Percentiles rank a stretch among this genome's conserved stretches.
Conservation (phyloP, 2,329 filamentous ascomycete genomes). For the Aspergillus novoparasiticus region DNA sequence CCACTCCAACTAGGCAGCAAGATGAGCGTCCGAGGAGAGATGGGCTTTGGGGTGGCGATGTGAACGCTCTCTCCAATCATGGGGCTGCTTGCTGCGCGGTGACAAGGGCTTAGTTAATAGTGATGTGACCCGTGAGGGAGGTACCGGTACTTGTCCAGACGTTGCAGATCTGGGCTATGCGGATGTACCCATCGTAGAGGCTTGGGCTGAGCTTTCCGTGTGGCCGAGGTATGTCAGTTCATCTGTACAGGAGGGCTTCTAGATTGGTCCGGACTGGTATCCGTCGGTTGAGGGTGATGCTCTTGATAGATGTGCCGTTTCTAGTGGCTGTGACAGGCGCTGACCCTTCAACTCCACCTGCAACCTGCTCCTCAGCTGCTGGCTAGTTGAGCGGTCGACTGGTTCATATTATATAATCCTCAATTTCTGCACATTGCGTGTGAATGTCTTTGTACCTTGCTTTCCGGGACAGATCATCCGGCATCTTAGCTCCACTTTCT, state of each 20-base stretch:
- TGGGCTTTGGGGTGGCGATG: slow-evolving; percentile 10
- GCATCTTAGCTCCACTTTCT: not conserved
- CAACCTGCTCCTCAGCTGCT: not conserved
- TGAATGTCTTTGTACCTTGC: not conserved
- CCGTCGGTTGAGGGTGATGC: not conserved
- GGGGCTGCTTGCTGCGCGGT: not conserved
- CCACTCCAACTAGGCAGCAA: slow-evolving; percentile 23
- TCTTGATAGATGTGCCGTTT: not conserved
- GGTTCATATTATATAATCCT: slow-evolving; percentile 1
- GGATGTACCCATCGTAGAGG: slow-evolving; percentile 5
- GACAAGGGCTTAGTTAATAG: slow-evolving; percentile 10
- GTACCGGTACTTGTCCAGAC: slow-evolving; percentile 11
- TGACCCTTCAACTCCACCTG: not conserved
- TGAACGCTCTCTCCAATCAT: slow-evolving; percentile 10
- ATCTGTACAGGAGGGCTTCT: not conserved
- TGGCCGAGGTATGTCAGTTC: not conserved
- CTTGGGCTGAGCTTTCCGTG: not conserved
- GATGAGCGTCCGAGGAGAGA: not conserved
- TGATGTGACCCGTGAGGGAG: not conserved
- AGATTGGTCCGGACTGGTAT: not conserved
- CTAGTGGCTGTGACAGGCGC: not conserved
- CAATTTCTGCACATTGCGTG: not conserved
- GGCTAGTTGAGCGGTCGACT: not conserved
- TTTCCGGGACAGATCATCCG: not conserved
- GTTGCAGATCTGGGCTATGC: slow-evolving; percentile 1